Base-by-base conservation (phyloP, 371 early-diverging fungal species). In the Rhizopus stolonifer region DNA sequence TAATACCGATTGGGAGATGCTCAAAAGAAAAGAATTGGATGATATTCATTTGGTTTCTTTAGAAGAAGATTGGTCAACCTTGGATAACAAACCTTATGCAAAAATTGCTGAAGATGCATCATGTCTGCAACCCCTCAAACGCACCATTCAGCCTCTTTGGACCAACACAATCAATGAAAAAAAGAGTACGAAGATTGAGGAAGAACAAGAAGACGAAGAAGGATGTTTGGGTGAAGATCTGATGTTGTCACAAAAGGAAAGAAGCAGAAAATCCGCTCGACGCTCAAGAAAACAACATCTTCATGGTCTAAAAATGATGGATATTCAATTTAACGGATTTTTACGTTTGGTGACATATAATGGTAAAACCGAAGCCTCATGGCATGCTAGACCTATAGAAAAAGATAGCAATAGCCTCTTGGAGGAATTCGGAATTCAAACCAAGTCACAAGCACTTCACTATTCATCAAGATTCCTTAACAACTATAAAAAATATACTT, bases 61-160 rank as follows among this genome's bases (percentile, higher is more conserved):
- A 0, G 26, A 33, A 22, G 54, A 59, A 36, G 54, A 59, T 19
- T 59, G 59, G 59, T 52, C 54, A 9, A 59, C 46, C 3, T 34
- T 59, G 10, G 47, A 22, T 17, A 19, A 48, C 25, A 31, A 39
- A 11, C 42, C 52, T 8, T 59, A 59, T 43, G 53, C 54, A 31
- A 26, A 59, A 44, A 29, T 59, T n/a, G 40, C 44, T 25, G 59
- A 59, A 34, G 32, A 53, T 14, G 59, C 59, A 17, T 25, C 48
- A 3, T 40, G 43, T 26, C 46, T 59, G 33, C 48, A 47, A 17
- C 49, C 53, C 10, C 23, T 21, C 22, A 31, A 53, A 22, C 24
- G 44, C 24, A 42, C 19, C 2, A 19, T 59, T 19, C 21, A 32
- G 40, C 46, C 59, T 31, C 33, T 53, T 3, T 59, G 53, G 54